Evolutionary conservation across 441 rosid genomes (phyloP), one percentile per base, ranked within the genome.

Genomic region (Arabidopsis hybrid): DNA sequence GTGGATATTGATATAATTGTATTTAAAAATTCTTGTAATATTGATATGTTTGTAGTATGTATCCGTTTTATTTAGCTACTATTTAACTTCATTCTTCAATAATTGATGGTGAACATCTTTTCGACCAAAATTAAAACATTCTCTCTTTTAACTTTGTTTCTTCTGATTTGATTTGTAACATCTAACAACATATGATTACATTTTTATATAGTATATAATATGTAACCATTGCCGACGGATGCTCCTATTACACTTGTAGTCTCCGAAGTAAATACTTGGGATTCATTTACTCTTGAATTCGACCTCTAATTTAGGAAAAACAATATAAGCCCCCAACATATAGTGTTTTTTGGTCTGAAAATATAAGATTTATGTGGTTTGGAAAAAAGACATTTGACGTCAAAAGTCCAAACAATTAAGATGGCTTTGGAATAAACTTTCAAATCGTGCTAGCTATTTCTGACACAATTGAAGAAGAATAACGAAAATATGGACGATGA

Each of bases 151-250:
- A 9, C 29, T 56, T n/a, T 65, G 35, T 36, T 21, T 64, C 65
- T 57, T 34, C 36, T 64, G 61, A 39, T 74, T 66, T 50, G 67
- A 66, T 74, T 74, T 32, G 18, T 74, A 40, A 34, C 53, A 66
- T 72, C 50, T 39, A 59, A 39, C 52, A 29, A 2, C 26, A 47
- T 26, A 26, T 50, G 18, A 14, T 58, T 38, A 49, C 1, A 14
- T 35, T 16, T 32, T 16, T 26, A 26, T 26, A 26, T 26, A 26
- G 29, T 26, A 26, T 26, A 26, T 26, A 26, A 26, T 26, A 26
- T 26, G 29, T 26, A 26, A 26, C 29, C 26, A 21, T 21, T 21
- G 26, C 26, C 26, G 26, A 21, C 26, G 26, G 21, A 21, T 26
- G 29, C 29, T 26, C 29, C 29, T 26, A 26, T 26, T 26, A 26